Percentiles rank a stretch among this genome's conserved stretches.
phyloP scores from a whole-genome alignment of 192 early-diverging fungal species.

The Gorgonomyces haynaldii region DNA sequence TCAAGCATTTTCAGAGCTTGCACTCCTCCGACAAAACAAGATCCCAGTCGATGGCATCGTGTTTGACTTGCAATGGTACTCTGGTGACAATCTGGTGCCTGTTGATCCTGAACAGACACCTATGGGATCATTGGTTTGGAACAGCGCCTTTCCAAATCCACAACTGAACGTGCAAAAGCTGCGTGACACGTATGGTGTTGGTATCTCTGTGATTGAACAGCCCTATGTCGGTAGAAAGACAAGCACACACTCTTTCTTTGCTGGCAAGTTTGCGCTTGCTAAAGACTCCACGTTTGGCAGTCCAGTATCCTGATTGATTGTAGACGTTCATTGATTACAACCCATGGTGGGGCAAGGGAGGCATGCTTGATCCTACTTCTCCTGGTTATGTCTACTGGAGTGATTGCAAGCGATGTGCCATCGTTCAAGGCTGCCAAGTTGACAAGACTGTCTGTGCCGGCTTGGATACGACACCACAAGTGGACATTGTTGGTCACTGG shows the following conservation, averaged over 20 bases:
- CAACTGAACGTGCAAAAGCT: conserved; percentile 2
- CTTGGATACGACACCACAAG: neutral
- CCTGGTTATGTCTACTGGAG: conserved; percentile 5
- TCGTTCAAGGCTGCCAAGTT: conserved; percentile 4
- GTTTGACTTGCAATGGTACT: conserved; percentile 8
- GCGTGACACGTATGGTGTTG: conserved; percentile 6
- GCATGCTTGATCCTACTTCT: conserved; percentile 6
- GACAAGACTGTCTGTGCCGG: conserved; percentile 1
- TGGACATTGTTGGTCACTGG: conserved; percentile 8
- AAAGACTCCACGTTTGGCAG: conserved; percentile 1
- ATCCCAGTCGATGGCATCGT: conserved; percentile 10
- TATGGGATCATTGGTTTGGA: conserved; percentile 6
- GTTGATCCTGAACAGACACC: neutral
- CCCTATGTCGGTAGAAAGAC: conserved; percentile 2
- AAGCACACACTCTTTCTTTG: conserved; percentile 3
- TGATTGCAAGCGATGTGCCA: conserved; percentile 11
- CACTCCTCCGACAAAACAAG: neutral
- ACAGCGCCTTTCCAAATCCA: conserved; percentile 9
- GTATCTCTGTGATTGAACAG: conserved; percentile 10
- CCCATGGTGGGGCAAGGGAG: conserved; percentile 13
- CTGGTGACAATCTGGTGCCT: neutral
- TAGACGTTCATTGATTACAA: conserved; percentile 9
- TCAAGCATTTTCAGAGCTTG: neutral
- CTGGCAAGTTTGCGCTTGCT: neutral
- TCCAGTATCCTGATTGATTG: neutral